Percentiles rank a stretch among this genome's conserved stretches.
Conservation (phyloP, 371 early-diverging fungal genomes). For the Sporodiniella umbellata region DNA sequence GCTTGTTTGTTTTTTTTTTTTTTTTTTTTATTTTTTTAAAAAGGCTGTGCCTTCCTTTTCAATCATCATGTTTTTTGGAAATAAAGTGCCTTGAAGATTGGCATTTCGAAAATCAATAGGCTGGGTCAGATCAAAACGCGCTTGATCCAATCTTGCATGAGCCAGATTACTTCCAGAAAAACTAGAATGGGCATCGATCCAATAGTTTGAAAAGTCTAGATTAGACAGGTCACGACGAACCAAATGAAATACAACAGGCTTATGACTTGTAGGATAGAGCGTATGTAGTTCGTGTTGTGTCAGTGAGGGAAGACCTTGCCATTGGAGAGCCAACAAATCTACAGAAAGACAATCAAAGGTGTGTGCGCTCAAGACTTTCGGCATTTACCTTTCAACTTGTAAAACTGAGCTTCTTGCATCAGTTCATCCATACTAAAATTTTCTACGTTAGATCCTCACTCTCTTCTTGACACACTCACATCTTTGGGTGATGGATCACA, state of each 20-base stretch:
- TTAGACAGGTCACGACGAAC: slow-evolving; percentile 22
- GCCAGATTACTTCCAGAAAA: slow-evolving; percentile 36
- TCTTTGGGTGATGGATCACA: slow-evolving; percentile 29
- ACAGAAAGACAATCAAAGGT: background rate
- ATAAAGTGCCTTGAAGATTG: slow-evolving; percentile 18
- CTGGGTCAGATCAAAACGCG: slow-evolving; percentile 36
- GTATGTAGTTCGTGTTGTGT: slow-evolving; percentile 29
- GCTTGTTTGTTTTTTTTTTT: no score
- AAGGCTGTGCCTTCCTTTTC: background rate
- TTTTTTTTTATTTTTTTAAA: no score
- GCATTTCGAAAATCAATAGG: slow-evolving; percentile 25
- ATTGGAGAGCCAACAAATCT: slow-evolving; percentile 28
- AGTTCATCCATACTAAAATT: slow-evolving; percentile 46
- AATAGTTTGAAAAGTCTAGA: slow-evolving; percentile 31
- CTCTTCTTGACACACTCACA: slow-evolving; percentile 10
- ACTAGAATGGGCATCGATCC: slow-evolving; percentile 32
- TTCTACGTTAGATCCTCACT: background rate
- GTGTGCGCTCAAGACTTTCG: no score
- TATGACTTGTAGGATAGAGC: slow-evolving; percentile 21
- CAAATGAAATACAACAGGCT: slow-evolving; percentile 18
- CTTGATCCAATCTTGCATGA: slow-evolving; percentile 20
- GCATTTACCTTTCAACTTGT: slow-evolving; percentile 30
- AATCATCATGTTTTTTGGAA: slow-evolving; percentile 14
- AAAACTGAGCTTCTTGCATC: slow-evolving; percentile 41
- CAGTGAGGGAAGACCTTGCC: slow-evolving; percentile 25